phyloP scores from a whole-genome alignment of 2,329 filamentous ascomycete genomes.

The Nothomitra cinnamomea region DNA sequence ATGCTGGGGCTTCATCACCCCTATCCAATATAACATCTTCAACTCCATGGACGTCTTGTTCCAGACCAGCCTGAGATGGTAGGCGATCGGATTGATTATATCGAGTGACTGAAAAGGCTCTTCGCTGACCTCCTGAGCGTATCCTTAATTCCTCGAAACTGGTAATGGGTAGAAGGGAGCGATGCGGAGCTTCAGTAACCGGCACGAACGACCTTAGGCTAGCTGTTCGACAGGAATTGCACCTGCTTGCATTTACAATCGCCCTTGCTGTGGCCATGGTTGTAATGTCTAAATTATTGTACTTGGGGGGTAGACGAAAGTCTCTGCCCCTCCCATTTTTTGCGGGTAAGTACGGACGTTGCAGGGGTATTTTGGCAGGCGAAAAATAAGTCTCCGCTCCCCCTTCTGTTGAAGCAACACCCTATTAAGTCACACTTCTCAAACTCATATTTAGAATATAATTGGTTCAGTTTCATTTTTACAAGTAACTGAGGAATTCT shows the following conservation, averaged over 20 bases:
- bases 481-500: too few species aligned
- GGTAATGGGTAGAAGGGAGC: not conserved
- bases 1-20: not conserved
- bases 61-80: not conserved
- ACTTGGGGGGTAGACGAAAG: too few species aligned
- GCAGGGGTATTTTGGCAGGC: too few species aligned
- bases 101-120: not conserved
- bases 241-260: constrained; percentile 7
- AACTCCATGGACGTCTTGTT: constrained; percentile 3
- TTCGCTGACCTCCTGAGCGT: not conserved
- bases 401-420: too few species aligned
- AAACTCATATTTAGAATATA: too few species aligned
- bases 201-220: constrained; percentile 16
- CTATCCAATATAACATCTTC: constrained; percentile 4
- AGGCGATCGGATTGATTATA: not conserved
- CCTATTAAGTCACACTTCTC: too few species aligned
- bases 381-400: too few species aligned
- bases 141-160: not conserved
- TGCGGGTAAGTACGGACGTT: too few species aligned
- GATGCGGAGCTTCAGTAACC: constrained; percentile 7
- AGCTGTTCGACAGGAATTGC: constrained; percentile 17
- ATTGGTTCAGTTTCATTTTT: too few species aligned
- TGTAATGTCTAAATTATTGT: too few species aligned
- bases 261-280: not conserved
- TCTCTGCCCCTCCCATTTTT: too few species aligned